A percentile compares a stretch with the other conserved stretches of the same genome.
Evolutionary conservation across 2,329 filamentous ascomycete species (phyloP).

Genomic region (Colletotrichum endophyticum): DNA sequence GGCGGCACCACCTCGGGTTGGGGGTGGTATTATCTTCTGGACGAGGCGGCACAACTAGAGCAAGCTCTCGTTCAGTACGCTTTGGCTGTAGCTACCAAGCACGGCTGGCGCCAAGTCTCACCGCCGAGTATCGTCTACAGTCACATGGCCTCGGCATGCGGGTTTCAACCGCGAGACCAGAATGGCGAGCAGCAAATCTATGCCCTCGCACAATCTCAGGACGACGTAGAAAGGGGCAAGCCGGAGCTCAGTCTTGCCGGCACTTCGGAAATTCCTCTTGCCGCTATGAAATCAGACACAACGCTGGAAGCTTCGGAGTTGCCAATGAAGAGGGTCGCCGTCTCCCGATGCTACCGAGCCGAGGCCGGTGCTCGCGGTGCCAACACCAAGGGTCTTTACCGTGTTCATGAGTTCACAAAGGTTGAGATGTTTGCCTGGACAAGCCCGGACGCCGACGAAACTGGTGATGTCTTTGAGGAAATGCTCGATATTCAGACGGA

Average conservation of each 20-base stretch:
- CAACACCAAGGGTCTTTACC: conserved; percentile 92
- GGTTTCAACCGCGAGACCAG: conserved; percentile 91
- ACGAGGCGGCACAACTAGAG: conserved; percentile 91
- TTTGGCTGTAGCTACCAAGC: conserved; percentile 71
- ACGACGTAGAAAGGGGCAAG: conserved; percentile 64
- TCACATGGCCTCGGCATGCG: conserved; percentile 88
- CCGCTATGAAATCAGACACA: conserved; percentile 83
- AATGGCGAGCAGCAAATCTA: conserved; percentile 94
- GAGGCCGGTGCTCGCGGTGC: conserved; percentile 90
- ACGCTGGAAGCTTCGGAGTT: conserved; percentile 69
- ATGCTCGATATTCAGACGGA: conserved; percentile 87
- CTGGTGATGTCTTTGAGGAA: conserved; percentile 75
- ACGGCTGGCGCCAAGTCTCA: conserved; percentile 80
- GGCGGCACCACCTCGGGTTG: conserved; percentile 86
- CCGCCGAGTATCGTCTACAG: conserved; percentile 92
- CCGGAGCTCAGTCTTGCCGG: conserved; percentile 80
- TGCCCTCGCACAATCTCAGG: conserved; percentile 69
- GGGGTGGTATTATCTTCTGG: conserved; percentile 98
- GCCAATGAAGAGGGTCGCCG: conserved; percentile 80
- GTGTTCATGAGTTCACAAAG: conserved; percentile 98
- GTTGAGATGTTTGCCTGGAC: conserved; percentile 98
- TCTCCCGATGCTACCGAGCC: conserved; percentile 92
- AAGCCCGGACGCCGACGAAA: conserved; percentile 53
- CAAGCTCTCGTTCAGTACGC: conserved; percentile 92
- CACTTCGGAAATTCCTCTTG: conserved; percentile 94